These are phyloP conservation scores for Solanum ahanhuiri DNA, from an alignment of 257 asterid genomes.

Conservation along the genomic window DNA sequence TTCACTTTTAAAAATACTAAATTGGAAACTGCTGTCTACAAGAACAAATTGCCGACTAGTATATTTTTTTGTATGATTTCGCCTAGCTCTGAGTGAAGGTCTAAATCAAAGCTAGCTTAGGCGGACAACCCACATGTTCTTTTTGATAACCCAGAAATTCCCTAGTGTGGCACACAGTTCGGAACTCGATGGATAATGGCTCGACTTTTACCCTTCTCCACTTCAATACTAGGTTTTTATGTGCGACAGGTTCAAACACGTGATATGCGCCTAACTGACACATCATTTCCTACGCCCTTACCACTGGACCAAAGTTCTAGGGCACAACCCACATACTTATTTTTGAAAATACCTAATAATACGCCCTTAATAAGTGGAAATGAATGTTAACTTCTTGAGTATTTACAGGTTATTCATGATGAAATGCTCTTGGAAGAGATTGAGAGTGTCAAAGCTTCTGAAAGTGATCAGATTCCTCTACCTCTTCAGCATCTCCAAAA, in stretches of 20 bases:
- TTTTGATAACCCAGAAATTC: neutral
- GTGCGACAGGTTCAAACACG: neutral
- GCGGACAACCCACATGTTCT: neutral
- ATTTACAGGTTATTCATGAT: constrained; percentile 67
- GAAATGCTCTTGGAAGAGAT: constrained; percentile 59
- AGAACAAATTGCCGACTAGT: neutral
- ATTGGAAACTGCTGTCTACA: neutral
- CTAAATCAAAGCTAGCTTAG: neutral
- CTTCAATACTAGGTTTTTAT: neutral
- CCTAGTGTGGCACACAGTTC: neutral
- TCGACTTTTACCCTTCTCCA: neutral
- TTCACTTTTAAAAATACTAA: neutral
- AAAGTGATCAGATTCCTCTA: constrained; percentile 46
- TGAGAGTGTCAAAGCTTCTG: constrained; percentile 41
- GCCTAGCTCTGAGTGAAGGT: neutral
- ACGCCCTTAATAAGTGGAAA: neutral
- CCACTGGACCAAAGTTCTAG: neutral
- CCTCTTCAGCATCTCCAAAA: constrained; percentile 64
- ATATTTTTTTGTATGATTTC: neutral
- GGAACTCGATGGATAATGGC: neutral
- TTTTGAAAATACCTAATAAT: neutral
- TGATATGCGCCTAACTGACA: neutral
- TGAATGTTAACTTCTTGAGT: neutral
- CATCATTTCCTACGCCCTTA: neutral
- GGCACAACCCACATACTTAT: neutral